phyloP scores from a whole-genome alignment of 2,329 filamentous ascomycete species.

The Cercospora brassicicola region DNA sequence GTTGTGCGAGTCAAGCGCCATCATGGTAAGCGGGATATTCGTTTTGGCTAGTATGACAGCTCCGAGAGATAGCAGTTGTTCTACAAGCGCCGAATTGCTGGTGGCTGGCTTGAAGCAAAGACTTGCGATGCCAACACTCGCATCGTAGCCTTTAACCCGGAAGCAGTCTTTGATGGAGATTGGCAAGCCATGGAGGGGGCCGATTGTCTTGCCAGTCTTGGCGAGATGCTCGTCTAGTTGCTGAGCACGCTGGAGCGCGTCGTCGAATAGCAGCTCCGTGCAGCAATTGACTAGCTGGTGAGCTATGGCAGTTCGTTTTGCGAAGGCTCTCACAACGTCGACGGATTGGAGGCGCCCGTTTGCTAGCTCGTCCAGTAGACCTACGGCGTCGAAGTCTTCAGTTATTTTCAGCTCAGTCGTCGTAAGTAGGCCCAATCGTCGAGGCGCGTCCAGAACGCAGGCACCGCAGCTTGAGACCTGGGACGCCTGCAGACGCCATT shows the following conservation, averaged over 20 bases:
- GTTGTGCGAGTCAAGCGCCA: slow-evolving; percentile 55
- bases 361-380: slow-evolving; percentile 41
- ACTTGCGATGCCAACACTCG: slow-evolving; percentile 45
- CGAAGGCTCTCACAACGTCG: slow-evolving; percentile 43
- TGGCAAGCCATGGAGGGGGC: slow-evolving; percentile 48
- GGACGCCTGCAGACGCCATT: slow-evolving; percentile 45
- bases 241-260: slow-evolving; percentile 42
- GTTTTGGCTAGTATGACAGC: slow-evolving; percentile 55
- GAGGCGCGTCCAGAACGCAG: slow-evolving; percentile 51
- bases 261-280: slow-evolving; percentile 44
- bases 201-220: slow-evolving; percentile 42
- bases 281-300: slow-evolving; percentile 51
- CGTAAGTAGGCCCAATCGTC: slow-evolving; percentile 54
- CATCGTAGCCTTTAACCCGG: slow-evolving; percentile 40
- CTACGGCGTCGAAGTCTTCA: slow-evolving; percentile 53
- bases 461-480: slow-evolving; percentile 25
- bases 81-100: slow-evolving; percentile 52
- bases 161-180: slow-evolving; percentile 43
- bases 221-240: slow-evolving; percentile 44
- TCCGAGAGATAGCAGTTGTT: slow-evolving; percentile 49
- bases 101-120: slow-evolving; percentile 52
- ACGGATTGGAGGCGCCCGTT: slow-evolving; percentile 26
- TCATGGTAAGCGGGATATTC: slow-evolving; percentile 52
- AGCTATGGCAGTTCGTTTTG: slow-evolving; percentile 51
- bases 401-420: slow-evolving; percentile 57